Evolutionary conservation across 192 early-diverging fungal species (phyloP), one percentile per base, ranked within the genome.

Genomic region (Coemansia sp.): DNA sequence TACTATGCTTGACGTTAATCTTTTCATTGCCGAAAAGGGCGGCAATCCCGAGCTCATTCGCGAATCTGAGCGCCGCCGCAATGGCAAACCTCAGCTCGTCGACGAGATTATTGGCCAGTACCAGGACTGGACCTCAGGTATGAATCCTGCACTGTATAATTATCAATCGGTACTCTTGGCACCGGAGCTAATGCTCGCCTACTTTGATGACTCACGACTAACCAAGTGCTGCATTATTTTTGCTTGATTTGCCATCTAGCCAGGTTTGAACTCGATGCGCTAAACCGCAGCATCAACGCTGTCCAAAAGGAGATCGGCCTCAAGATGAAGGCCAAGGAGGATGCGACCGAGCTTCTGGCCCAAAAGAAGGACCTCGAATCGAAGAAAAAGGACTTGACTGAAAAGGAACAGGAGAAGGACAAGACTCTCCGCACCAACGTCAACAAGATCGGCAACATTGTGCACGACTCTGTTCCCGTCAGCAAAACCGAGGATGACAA

Each of bases 401-500:
- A 86, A 55, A 82, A 86, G 59, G 90, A 91, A 72, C 94, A 99
- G 85, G 87, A 75, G 29, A 90, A 89, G 73, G 92, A 95, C 69
- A 80, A 72, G 41, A 61, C 65, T 1, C 88, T 93, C 72, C 85
- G 85, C 61, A 65, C 63, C n/a, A 91, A 89, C 82, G 87, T 99
- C 62, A 94, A 94, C 70, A 94, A 93, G 80, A 84, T 99, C 59
- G 98, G 98, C 66, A 99, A 99, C 89, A 77, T 98, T 67, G 96
- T 99, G 4, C 96, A 98, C 75, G 86, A 92, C 65, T 91, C 90
- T 32, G 96, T 98, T 17, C 88, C 92, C 8, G 90, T 90, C 61
- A 94, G 92, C 48, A 84, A 87, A 64, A 90, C 92, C 65, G 98
- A 99, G 86, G 91, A 88, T 51, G 88, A 92, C 75, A 92, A 92